Evolutionary conservation across 1,139 yeast species (phyloP).

Genomic region (Pichia sp.): DNA sequence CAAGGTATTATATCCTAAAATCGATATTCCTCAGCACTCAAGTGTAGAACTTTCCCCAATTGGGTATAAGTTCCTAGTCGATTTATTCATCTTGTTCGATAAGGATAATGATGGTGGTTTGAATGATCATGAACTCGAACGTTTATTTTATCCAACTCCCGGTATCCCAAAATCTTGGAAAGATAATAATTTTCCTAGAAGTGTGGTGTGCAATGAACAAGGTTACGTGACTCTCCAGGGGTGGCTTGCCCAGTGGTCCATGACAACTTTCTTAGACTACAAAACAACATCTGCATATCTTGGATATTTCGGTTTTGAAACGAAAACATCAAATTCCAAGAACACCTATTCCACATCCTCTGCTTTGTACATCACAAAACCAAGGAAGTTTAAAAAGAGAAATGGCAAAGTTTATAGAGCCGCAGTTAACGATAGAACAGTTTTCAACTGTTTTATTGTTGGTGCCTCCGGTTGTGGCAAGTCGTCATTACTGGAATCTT

Average conservation of each 20-base stretch:
- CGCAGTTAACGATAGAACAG: slow-evolving; percentile 75
- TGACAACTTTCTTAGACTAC: slow-evolving; percentile 85
- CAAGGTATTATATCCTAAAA: slow-evolving; percentile 65
- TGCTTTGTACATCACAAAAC: slow-evolving; percentile 79
- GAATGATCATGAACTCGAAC: slow-evolving; percentile 61
- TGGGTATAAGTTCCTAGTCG: slow-evolving; percentile 92
- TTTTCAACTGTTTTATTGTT: slow-evolving; percentile 80
- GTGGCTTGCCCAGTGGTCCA: slow-evolving; percentile 98
- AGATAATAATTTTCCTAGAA: slow-evolving; percentile 76
- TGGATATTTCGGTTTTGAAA: slow-evolving; percentile 84
- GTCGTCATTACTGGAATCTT: slow-evolving; percentile 75
- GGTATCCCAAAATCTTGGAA: slow-evolving; percentile 87
- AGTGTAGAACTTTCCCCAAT: slow-evolving; percentile 89
- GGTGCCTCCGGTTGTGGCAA: slow-evolving; percentile 89
- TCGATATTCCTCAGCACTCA: slow-evolving; percentile 72
- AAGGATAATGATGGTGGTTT: slow-evolving; percentile 95
- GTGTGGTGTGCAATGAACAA: slow-evolving; percentile 84
- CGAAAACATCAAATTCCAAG: slow-evolving; percentile 12
- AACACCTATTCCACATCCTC: slow-evolving; percentile 26
- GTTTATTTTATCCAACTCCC: slow-evolving; percentile 81
- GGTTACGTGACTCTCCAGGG: slow-evolving; percentile 93
- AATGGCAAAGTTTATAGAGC: slow-evolving; percentile 64
- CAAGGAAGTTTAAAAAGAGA: slow-evolving; percentile 62
- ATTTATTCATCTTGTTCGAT: slow-evolving; percentile 79
- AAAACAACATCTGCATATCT: slow-evolving; percentile 80